Conservation (phyloP, 140 eudicot genomes). For the Flaveria floridana region DNA sequence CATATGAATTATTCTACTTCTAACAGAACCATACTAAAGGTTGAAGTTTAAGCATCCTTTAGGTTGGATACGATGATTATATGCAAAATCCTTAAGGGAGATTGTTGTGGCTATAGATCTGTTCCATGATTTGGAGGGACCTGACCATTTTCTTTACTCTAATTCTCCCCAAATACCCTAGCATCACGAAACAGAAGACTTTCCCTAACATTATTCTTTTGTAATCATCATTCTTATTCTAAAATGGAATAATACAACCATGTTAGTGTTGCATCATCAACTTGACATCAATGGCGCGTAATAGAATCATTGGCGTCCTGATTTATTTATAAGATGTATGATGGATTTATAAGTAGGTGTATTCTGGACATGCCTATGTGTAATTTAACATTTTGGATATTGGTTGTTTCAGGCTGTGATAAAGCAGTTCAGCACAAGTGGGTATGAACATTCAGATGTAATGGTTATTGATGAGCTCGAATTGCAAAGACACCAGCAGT, state of each 20-base stretch:
- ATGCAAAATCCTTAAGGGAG: background rate
- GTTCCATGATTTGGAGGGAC: slow-evolving; percentile 15
- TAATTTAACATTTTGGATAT: slow-evolving; percentile 20
- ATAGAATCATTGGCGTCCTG: background rate
- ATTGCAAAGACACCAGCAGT: slow-evolving; percentile 85
- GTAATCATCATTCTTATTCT: slow-evolving; percentile 2
- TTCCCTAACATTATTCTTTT: slow-evolving; percentile 3
- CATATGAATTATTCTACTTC: background rate
- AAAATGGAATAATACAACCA: slow-evolving; percentile 1
- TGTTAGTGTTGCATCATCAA: slow-evolving; percentile 10
- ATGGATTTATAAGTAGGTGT: background rate
- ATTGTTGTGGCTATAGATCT: slow-evolving; percentile 12
- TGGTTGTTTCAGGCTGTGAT: slow-evolving; percentile 77
- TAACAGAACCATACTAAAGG: background rate
- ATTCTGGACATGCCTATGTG: background rate
- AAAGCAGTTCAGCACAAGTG: slow-evolving; percentile 81
- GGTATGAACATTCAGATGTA: slow-evolving; percentile 81
- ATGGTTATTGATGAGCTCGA: slow-evolving; percentile 95
- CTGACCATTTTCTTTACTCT: background rate
- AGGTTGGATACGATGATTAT: slow-evolving; percentile 7
- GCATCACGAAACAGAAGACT: background rate
- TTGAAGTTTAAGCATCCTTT: too few species aligned
- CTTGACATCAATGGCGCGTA: background rate
- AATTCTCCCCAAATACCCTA: background rate
- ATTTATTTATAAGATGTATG: background rate